Base-by-base conservation (phyloP, 2,329 filamentous ascomycete genomes). In the Juglanconis sp. region DNA sequence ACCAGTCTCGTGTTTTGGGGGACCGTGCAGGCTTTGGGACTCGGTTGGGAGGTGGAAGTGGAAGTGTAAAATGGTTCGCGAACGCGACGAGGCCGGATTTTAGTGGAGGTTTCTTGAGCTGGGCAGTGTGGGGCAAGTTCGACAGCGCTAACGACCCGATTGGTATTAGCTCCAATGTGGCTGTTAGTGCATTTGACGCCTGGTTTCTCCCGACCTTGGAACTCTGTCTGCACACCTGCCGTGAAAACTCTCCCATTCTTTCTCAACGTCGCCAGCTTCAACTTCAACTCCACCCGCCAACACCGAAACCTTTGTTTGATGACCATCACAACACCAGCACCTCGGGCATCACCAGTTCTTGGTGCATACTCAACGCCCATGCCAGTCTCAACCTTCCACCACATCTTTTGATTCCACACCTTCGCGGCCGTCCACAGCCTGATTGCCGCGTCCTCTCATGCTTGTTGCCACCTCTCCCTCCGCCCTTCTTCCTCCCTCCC, bases 391-490 rank as follows among this genome's bases (percentile, higher is more conserved):
- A 44, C 10, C 46, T 6, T 5, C 53, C 49, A 36, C 44, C 49
- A 38, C 31, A 56, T 51, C 54, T 55, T 42, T 38, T 63, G 51
- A 61, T 52, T 59, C 54, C 17, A 46, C 59, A 46, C 30, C 31
- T 46, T 62, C 68, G 70, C 74, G 72, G 75, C 74, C 77, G 76
- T 78, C 79, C 83, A 88, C 75, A 70, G 75, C 74, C 77, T 77
- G 79, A 79, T 84, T 88, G 54, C 53, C 47, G 35, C 42, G 49
- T 38, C 60, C 50, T 59, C 90, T 92, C 84, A 96, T 96, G 91
- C 88, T 88, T 88, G 85, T 90, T 85, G 87, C 90, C 80, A 89
- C 90, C 79, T 84, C 86, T 69, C 82, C 83, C 74, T 84, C 87
- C 77, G 82, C 88, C 77, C 76, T 79, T 73, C 83, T 88, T 82